Conservation (phyloP, 1,139 yeast species). For the Yamadazyma sp. region DNA sequence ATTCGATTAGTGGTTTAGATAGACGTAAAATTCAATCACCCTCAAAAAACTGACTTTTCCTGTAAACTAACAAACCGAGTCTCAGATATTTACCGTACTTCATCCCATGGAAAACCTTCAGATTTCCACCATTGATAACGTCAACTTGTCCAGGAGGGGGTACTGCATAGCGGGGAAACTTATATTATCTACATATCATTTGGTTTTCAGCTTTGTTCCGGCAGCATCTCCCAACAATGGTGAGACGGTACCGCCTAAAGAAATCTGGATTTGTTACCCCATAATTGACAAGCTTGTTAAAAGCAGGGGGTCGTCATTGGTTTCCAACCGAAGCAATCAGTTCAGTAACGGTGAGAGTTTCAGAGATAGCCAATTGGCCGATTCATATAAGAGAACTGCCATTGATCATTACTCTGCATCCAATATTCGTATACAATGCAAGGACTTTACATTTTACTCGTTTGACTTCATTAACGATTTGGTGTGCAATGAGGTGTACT, state of each 20-base stretch:
- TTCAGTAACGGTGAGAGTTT: slow-evolving; percentile 9
- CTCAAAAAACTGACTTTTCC: slow-evolving; percentile 1
- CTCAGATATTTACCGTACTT: too few species aligned
- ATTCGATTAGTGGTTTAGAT: too few species aligned
- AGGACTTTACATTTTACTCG: slow-evolving; percentile 84
- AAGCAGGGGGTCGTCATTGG: slow-evolving; percentile 51
- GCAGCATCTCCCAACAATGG: slow-evolving; percentile 12
- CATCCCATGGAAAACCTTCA: slow-evolving; percentile 23
- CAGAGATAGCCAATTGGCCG: slow-evolving; percentile 15
- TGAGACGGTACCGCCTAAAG: slow-evolving; percentile 40
- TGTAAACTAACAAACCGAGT: slow-evolving; percentile 2
- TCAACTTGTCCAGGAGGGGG: slow-evolving; percentile 71
- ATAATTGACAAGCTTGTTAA: slow-evolving; percentile 69
- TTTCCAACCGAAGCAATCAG: slow-evolving; percentile 14
- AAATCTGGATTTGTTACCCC: slow-evolving; percentile 93
- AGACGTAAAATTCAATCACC: not conserved
- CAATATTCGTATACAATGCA: slow-evolving; percentile 68
- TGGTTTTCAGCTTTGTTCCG: slow-evolving; percentile 62
- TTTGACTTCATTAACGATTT: slow-evolving; percentile 66
- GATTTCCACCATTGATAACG: slow-evolving; percentile 57
- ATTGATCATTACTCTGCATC: slow-evolving; percentile 51
- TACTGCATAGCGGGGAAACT: slow-evolving; percentile 63
- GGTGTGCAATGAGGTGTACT: slow-evolving; percentile 70
- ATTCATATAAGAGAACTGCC: slow-evolving; percentile 13
- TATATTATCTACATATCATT: slow-evolving; percentile 80